These are phyloP conservation scores for Xylaria curta DNA, from an alignment of 495 filamentous ascomycete species.

Conservation along the genomic window DNA sequence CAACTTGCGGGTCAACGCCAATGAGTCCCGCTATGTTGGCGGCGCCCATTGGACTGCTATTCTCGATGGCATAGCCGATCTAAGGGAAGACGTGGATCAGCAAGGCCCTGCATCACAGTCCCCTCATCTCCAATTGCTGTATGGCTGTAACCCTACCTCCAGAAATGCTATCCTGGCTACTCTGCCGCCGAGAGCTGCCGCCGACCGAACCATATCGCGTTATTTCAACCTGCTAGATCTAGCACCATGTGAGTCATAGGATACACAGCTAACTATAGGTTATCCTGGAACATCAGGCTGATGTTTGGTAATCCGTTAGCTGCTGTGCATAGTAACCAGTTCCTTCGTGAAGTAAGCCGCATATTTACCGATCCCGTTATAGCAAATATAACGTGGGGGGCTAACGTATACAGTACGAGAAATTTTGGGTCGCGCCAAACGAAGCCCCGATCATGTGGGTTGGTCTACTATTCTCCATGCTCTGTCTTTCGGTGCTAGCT, in stretches of 20 bases:
- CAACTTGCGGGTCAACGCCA: slow-evolving; percentile 38
- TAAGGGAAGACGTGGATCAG: slow-evolving; percentile 33
- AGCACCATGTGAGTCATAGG: slow-evolving; percentile 23
- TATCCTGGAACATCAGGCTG: neutral
- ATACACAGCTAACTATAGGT: too few species aligned
- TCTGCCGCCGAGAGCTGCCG: slow-evolving; percentile 41
- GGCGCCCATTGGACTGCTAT: slow-evolving; percentile 53
- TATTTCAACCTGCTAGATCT: slow-evolving; percentile 48
- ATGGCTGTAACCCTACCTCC: slow-evolving; percentile 41
- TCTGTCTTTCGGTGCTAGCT: slow-evolving; percentile 32
- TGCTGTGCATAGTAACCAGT: slow-evolving; percentile 42
- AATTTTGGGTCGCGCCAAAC: slow-evolving; percentile 39
- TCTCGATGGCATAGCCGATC: slow-evolving; percentile 42
- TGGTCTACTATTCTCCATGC: slow-evolving; percentile 42
- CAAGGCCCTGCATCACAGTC: neutral
- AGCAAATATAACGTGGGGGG: neutral
- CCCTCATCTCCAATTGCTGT: slow-evolving; percentile 41
- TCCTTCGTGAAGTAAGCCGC: slow-evolving; percentile 41
- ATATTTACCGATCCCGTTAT: neutral
- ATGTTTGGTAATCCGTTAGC: slow-evolving; percentile 23
- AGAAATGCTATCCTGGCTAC: slow-evolving; percentile 46
- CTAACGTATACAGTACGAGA: slow-evolving; percentile 36
- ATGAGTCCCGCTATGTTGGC: slow-evolving; percentile 45
- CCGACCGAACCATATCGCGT: slow-evolving; percentile 45
- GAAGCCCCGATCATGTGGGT: slow-evolving; percentile 42